Evolutionary conservation across 441 rosid genomes (phyloP), one percentile per base, ranked within the genome.

Genomic region (Gossypium laxum): DNA sequence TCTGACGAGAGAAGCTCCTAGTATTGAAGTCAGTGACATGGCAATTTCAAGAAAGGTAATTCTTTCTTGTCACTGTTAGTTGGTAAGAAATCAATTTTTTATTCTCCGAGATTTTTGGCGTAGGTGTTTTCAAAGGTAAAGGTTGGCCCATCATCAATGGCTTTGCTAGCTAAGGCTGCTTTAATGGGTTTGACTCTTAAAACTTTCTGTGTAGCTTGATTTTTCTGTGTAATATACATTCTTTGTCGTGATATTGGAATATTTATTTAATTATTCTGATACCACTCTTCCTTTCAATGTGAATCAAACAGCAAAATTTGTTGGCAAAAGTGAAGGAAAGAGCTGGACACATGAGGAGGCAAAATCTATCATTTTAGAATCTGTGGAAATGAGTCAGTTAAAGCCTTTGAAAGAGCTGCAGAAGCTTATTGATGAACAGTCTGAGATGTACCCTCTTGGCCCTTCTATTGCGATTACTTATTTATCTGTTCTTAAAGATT

Each of bases 371-470:
- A 79, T 93, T 69, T 84, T 91, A 67, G 86, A 89, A 51, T 90
- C 97, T 22, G 80, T 90, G 58, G 97, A 90, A 83, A 85, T 91
- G 90, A 85, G 97, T 79, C 96, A 87, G 78, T 85, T 90, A 58
- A 79, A 72, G 86, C 82, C 83, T 73, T 66, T 78, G 72, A 63
- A 80, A 70, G 84, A 91, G 80, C 83, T 93, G 71, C 86, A 85
- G 72, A 80, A 79, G 79, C 92, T 90, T 81, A 83, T 82, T 66
- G 82, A 88, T 77, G 90, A 90, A 74, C 90, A 93, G 79, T 85
- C 96, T 72, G 97, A 91, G 82, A 89, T 81, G 84, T 93, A 93
- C 78, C 96, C 96, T 34, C 90, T 93, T 74, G 96, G 95, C 71
- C 96, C 97, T 80, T 79, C 87, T 30, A 89, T 91, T 64, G 96